phyloP scores from a whole-genome alignment of 345 rosid species.

The Murraya koenigii region DNA sequence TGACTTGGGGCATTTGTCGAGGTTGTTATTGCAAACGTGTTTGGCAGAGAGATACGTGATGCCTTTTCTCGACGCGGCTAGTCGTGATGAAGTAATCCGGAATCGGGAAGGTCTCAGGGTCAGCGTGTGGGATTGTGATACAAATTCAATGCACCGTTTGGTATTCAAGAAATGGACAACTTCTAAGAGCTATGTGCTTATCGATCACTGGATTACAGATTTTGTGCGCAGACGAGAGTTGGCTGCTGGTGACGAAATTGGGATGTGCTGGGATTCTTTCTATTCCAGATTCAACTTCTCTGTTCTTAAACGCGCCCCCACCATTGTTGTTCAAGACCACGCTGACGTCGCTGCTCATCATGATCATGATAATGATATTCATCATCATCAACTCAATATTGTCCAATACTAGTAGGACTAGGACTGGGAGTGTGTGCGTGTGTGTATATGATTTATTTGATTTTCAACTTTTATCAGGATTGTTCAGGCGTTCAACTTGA shows the following conservation, averaged over 20 bases:
- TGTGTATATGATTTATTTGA: too few relatives aligned
- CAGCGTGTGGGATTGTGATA: constrained; percentile 7
- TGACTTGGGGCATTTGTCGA: background rate
- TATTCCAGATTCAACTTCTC: background rate
- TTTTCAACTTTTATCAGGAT: too few relatives aligned
- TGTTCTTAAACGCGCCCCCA: too few relatives aligned
- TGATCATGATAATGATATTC: too few relatives aligned
- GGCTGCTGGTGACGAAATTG: background rate
- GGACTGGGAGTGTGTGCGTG: too few relatives aligned
- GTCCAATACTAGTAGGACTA: too few relatives aligned
- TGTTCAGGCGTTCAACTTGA: too few relatives aligned
- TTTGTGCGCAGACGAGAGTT: constrained; percentile 12
- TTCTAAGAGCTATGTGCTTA: background rate
- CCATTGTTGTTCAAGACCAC: too few relatives aligned
- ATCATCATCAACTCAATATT: too few relatives aligned
- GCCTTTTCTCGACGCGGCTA: background rate
- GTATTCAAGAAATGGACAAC: constrained; percentile 6
- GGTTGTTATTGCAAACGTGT: background rate
- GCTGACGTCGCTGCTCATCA: too few relatives aligned
- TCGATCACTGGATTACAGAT: background rate
- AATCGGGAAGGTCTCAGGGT: background rate
- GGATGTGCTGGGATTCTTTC: constrained; percentile 7
- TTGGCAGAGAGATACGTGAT: background rate
- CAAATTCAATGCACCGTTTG: background rate
- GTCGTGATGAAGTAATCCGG: background rate